Percentiles rank a stretch among this genome's conserved stretches.
These are phyloP conservation scores for Trametes gibbosa DNA, from an alignment of 768 basidiomycete species.

Conservation along the genomic window DNA sequence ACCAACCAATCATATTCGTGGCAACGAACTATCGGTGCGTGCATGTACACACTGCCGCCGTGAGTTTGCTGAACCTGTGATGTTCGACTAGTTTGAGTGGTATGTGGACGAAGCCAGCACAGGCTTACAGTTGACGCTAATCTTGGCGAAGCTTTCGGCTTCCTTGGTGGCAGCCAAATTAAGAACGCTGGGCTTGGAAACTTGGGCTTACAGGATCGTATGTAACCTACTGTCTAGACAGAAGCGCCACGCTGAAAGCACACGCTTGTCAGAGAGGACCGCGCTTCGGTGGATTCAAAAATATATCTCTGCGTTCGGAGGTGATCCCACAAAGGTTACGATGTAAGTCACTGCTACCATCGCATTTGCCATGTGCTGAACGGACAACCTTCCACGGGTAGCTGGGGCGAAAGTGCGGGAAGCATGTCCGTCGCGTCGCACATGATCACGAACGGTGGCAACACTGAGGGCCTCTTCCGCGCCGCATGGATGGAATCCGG, in stretches of 20 bases:
- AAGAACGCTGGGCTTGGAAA: slow-evolving; percentile 39
- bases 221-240: not conserved
- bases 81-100: not conserved
- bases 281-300: slow-evolving; percentile 42
- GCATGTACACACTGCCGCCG: not conserved
- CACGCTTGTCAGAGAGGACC: slow-evolving; percentile 18
- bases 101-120: not conserved
- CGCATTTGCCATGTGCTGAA: not conserved
- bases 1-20: slow-evolving; percentile 49
- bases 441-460: slow-evolving; percentile 23
- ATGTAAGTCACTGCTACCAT: slow-evolving; percentile 25
- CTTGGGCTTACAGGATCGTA: slow-evolving; percentile 44
- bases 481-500: slow-evolving; percentile 37
- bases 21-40: slow-evolving; percentile 47
- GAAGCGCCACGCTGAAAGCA: not conserved
- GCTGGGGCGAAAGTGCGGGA: slow-evolving; percentile 38
- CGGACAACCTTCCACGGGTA: not conserved
- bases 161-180: slow-evolving; percentile 38
- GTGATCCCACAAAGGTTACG: slow-evolving; percentile 43
- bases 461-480: slow-evolving; percentile 24
- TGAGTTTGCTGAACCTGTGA: not conserved
- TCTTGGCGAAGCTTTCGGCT: slow-evolving; percentile 33
- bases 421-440: slow-evolving; percentile 31
- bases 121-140: slow-evolving; percentile 18
- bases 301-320: slow-evolving; percentile 41